Evolutionary conservation across 2,329 filamentous ascomycete species (phyloP), one percentile per base, ranked within the genome.

Genomic region (Cytospora paraplurivora): DNA sequence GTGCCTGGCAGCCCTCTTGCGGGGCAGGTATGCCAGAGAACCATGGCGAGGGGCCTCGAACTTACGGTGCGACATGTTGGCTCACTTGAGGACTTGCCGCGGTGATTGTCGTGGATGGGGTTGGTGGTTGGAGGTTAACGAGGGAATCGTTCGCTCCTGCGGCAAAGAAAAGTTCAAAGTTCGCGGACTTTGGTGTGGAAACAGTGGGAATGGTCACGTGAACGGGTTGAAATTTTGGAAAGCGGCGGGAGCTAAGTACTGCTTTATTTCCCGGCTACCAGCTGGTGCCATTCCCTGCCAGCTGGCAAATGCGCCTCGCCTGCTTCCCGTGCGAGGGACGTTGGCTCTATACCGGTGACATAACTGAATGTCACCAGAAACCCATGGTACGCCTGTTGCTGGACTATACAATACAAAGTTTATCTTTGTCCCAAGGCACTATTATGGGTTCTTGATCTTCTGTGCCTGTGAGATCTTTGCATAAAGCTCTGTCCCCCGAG

Each of bases 1-100:
- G 84, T 98, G 93, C 77, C 93, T 88, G 81, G 93, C 87, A 76
- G 93, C 92, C 78, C 94, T 90, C 92, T 97, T 97, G 78, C 91
- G 84, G 71, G 91, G 91, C 77, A 95, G 82, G 83, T 88, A 94
- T 74, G 90, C 91, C 80, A 98, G 85, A 78, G 91, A 93, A 79
- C 94, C 95, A 85, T 98, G 94, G 80, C 94, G 91, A 67, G 93
- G 93, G 79, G 93, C 93, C 88, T 96, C 82, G 77, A 79, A 85
- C 81, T 85, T 84, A 73, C 82, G 80, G 79, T 84, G 82, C 78
- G 76, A 76, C 76, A 79, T 76, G 69, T 70, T 66, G 62, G 59
- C 59, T 63, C 15, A 38, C 44, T 58, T 66, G 62, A 64, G 55
- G 44, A 51, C 62, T 64, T 38, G 53, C 52, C 63, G 61, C 61